Conservation (phyloP, 1,284 basidiomycete species). For the Thecaphora thlaspeos region DNA sequence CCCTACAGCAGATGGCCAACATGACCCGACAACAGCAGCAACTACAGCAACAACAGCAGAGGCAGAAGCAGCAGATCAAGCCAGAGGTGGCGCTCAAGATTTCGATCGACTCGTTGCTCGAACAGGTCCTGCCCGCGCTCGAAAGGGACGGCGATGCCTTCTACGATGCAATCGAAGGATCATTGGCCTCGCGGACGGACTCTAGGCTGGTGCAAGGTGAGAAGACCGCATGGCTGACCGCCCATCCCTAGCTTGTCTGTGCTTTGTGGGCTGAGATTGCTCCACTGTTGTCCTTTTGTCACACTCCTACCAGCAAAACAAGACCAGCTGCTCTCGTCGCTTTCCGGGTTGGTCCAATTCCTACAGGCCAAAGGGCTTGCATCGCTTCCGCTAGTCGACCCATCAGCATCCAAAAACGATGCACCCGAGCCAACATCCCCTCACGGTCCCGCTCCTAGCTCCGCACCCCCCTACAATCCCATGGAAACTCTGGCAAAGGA, state of each 20-base stretch:
- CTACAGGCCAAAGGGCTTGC: not conserved
- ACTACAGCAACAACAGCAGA: not conserved
- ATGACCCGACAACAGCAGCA: not conserved
- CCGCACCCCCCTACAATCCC: too few species aligned
- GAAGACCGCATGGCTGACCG: too few species aligned
- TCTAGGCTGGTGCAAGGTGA: not conserved
- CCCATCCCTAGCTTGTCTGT: too few species aligned
- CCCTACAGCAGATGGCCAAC: not conserved
- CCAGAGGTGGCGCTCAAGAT: not conserved
- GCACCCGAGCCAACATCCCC: too few species aligned
- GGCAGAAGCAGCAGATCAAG: not conserved
- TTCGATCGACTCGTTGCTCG: conserved; percentile 11
- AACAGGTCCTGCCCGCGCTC: conserved; percentile 11
- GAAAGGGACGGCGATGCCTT: conserved; percentile 20
- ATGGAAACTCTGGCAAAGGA: not conserved
- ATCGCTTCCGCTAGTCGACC: not conserved
- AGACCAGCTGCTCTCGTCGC: not conserved
- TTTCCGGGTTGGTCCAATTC: not conserved
- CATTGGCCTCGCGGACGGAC: not conserved
- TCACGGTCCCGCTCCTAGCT: too few species aligned
- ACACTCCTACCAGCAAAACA: not conserved
- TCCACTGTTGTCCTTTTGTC: too few species aligned
- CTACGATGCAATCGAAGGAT: conserved; percentile 13
- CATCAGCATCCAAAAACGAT: too few species aligned
- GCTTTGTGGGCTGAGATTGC: too few species aligned